A percentile compares a stretch with the other conserved stretches of the same genome.
These are phyloP conservation scores for Amaranthus cruentus DNA, from an alignment of 148 eudicot genomes.

Conservation along the genomic window DNA sequence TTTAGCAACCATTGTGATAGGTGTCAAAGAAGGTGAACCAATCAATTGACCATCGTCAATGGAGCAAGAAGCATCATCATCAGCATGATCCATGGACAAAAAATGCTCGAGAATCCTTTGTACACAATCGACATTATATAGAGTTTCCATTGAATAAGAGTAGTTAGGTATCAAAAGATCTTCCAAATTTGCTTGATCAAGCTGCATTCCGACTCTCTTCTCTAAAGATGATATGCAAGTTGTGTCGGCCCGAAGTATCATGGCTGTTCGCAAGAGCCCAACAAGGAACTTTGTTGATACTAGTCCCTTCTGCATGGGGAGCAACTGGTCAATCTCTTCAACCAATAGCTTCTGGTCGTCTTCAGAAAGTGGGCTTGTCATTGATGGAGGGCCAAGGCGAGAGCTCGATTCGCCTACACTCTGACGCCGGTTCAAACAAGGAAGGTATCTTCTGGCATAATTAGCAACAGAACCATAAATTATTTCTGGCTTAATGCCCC, in stretches of 20 bases:
- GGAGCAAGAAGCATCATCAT: constrained; percentile 60
- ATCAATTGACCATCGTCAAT: constrained; percentile 55
- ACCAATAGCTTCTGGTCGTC: constrained; percentile 66
- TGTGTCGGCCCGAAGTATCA: constrained; percentile 56
- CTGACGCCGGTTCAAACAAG: constrained; percentile 60
- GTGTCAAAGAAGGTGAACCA: constrained; percentile 73
- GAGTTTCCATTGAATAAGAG: constrained; percentile 74
- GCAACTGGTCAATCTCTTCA: constrained; percentile 57
- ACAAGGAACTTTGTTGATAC: constrained; percentile 64
- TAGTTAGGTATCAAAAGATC: constrained; percentile 85
- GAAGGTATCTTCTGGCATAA: constrained; percentile 62
- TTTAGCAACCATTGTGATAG: constrained; percentile 89
- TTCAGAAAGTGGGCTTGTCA: constrained; percentile 43
- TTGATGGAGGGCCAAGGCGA: constrained; percentile 32
- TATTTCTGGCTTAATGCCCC: constrained; percentile 57
- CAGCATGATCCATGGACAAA: constrained; percentile 54
- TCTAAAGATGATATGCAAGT: constrained; percentile 61
- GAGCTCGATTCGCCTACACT: constrained; percentile 36
- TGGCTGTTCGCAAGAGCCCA: constrained; percentile 70
- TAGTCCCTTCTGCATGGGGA: constrained; percentile 66
- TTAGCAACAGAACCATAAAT: constrained; percentile 61
- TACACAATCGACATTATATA: constrained; percentile 78
- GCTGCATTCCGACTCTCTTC: constrained; percentile 75
- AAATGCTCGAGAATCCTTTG: constrained; percentile 75
- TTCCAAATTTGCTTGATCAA: constrained; percentile 80